These are phyloP conservation scores for Phytophthora pinifolia DNA, from an alignment of 352 stramenopile species.

Conservation along the genomic window DNA sequence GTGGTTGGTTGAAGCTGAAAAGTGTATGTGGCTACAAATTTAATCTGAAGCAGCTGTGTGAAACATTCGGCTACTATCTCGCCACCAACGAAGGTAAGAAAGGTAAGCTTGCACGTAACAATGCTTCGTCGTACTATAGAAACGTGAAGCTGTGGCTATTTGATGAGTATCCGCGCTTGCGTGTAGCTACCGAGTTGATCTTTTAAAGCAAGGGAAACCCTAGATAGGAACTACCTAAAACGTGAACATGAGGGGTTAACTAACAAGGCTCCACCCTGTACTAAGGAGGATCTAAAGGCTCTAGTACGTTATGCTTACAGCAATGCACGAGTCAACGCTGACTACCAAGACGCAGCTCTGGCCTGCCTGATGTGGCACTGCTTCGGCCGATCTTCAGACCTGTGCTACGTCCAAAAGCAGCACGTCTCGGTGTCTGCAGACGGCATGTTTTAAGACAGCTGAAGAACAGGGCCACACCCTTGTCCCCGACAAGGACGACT, in stretches of 20 bases:
- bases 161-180: too few species aligned
- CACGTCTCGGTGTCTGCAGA: constrained; percentile 21
- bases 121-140: constrained; percentile 8
- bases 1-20: constrained; percentile 9
- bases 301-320: constrained; percentile 14
- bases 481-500: constrained; percentile 19
- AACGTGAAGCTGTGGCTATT: too few species aligned
- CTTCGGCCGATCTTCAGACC: constrained; percentile 32
- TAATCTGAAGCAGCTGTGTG: constrained; percentile 9
- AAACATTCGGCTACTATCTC: too few species aligned
- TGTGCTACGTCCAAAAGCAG: constrained; percentile 24
- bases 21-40: constrained; percentile 9
- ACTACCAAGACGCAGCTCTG: constrained; percentile 38
- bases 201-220: constrained; percentile 16
- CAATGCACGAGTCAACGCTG: neutral
- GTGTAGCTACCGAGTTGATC: constrained; percentile 3
- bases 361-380: constrained; percentile 36
- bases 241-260: constrained; percentile 18
- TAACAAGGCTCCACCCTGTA: constrained; percentile 38
- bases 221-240: constrained; percentile 25
- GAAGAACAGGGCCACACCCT: constrained; percentile 33
- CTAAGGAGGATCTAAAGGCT: constrained; percentile 22
- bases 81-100: too few species aligned
- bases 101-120: too few species aligned
- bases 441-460: constrained; percentile 24